Conservation (phyloP, 2,329 filamentous ascomycete genomes). For the Xylaria sp. region DNA sequence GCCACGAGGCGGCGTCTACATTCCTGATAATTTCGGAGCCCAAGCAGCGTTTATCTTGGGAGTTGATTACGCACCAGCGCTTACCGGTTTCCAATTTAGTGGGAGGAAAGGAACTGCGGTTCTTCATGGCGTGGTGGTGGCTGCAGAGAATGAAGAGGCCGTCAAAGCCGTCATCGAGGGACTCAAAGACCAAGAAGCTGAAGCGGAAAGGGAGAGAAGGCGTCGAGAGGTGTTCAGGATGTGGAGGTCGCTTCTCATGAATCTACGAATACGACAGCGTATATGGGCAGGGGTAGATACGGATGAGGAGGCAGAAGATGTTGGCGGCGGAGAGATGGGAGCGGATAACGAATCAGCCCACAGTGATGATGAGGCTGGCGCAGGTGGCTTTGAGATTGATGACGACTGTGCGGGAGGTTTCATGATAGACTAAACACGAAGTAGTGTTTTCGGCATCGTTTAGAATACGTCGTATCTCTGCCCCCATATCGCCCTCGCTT, state of each 20-base stretch:
- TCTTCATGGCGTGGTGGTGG: conserved; percentile 80
- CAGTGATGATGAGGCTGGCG: conserved; percentile 54
- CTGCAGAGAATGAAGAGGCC: conserved; percentile 76
- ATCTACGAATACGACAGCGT: conserved; percentile 78
- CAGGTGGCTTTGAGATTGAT: conserved; percentile 59
- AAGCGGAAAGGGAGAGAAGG: conserved; percentile 72
- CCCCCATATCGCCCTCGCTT: neutral
- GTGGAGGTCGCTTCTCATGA: conserved; percentile 83
- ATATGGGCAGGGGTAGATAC: conserved; percentile 70
- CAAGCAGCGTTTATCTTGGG: conserved; percentile 79
- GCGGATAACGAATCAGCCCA: conserved; percentile 44
- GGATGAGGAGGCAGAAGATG: conserved; percentile 58
- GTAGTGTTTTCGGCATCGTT: conserved; percentile 18
- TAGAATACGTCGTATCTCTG: neutral
- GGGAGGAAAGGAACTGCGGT: conserved; percentile 88
- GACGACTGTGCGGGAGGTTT: conserved; percentile 51
- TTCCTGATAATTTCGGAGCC: conserved; percentile 69
- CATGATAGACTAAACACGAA: conserved; percentile 51
- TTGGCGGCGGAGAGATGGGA: conserved; percentile 48
- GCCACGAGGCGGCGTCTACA: conserved; percentile 80
- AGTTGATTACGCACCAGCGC: conserved; percentile 88
- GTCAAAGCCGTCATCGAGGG: conserved; percentile 75
- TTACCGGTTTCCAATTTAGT: conserved; percentile 90
- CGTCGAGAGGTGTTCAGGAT: conserved; percentile 70
- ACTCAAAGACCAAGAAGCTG: conserved; percentile 72